Base-by-base conservation (phyloP, 2,329 filamentous ascomycete genomes). In the Aspergillus arachidicola region DNA sequence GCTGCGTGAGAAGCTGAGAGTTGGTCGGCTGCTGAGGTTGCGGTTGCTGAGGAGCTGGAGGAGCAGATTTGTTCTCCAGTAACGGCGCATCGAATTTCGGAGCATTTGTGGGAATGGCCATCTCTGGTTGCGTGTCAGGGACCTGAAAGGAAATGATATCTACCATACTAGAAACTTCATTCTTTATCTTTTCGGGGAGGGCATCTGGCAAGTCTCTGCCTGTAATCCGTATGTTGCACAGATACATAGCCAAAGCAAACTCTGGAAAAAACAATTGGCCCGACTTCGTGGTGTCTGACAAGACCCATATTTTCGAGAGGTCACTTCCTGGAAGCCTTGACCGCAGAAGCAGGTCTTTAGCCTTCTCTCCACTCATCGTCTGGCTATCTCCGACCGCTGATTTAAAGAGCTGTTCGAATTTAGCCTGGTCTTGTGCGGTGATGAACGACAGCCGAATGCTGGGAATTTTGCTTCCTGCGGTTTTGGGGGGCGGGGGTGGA, bases 121-220 rank as follows among this genome's bases (percentile, higher is more conserved):
- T 79, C 46, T 78, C 78, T 16, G 80, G 82, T 45, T 81, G 82
- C 32, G 94, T 90, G 68, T 99, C 95, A 0, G 87, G 88, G 28
- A 97, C 87, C 69, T 90, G 93, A 76, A 99, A 99, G 64, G 93
- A 97, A 75, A 99, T 99, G 61, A 99, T 99, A 75, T 99, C 95
- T 46, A 99, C 95, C 94, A 99, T 98, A 79, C 95, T 97, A 4
- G 94, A 98, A 21, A 99, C 95, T 78, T 99, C 95, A 72, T 99
- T 99, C 81, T 89, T 91, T 68, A 99, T 89, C 63, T 88, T 90
- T 36, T 97, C 93, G 0, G 95, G 95, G 11, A 99, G 84, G 6
- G 75, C 78, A 2, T 84, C 74, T 0, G 95, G 95, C 28, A 99
- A 79, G 0, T 89, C 83, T 79, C 96, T 97, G 63, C 93, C 93